These are phyloP conservation scores for Phytopythium cucurbitacearum DNA, from an alignment of 352 stramenopile species.

Conservation along the genomic window DNA sequence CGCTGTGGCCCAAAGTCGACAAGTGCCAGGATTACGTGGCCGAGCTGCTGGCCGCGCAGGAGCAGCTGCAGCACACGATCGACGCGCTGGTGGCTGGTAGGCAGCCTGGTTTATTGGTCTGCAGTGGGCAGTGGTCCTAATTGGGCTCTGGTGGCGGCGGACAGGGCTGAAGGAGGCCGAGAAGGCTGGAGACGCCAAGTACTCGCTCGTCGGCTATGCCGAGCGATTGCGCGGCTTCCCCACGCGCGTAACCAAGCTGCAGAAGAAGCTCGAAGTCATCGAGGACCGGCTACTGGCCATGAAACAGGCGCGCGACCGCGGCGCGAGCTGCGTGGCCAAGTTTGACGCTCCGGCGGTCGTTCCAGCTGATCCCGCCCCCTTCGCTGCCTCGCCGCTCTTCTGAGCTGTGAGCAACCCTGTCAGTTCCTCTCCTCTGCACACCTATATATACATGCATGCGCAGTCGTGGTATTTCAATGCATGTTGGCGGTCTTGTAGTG, in stretches of 20 bases:
- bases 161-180: conserved; percentile 61
- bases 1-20: conserved; percentile 81
- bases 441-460: background rate
- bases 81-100: conserved; percentile 56
- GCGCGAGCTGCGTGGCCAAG: conserved; percentile 22
- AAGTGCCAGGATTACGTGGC: conserved; percentile 75
- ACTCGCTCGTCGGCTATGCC: conserved; percentile 63
- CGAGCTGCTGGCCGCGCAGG: conserved; percentile 61
- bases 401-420: conserved; percentile 9
- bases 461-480: background rate
- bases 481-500: too few species aligned
- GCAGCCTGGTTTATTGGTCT: background rate
- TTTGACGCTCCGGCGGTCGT: conserved; percentile 16
- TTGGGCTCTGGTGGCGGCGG: background rate
- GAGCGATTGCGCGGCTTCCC: conserved; percentile 72
- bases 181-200: conserved; percentile 28
- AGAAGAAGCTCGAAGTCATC: conserved; percentile 69
- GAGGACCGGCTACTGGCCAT: conserved; percentile 57
- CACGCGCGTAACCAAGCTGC: conserved; percentile 49
- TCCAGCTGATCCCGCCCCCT: conserved; percentile 2
- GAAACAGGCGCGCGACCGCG: conserved; percentile 40
- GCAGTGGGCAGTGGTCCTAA: background rate
- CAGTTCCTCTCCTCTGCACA: background rate
- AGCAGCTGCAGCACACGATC: conserved; percentile 66
- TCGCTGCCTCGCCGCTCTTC: conserved; percentile 40